Evolutionary conservation across 805 yeast species (phyloP).

Genomic region (Cyberlindnera japonica): DNA sequence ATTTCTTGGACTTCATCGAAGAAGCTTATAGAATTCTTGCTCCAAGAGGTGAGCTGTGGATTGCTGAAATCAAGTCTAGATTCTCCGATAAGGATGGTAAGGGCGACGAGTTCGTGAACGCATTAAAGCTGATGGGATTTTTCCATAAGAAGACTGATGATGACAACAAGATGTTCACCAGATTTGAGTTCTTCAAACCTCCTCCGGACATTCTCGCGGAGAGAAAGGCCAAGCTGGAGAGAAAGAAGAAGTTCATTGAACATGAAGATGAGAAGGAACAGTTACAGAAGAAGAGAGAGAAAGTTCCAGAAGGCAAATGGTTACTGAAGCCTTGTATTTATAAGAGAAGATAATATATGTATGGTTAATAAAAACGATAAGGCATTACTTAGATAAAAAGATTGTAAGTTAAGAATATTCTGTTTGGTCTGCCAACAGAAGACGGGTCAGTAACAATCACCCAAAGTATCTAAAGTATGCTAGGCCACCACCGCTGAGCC

Average conservation of each 20-base stretch:
- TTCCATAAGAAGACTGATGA: conserved; percentile 87
- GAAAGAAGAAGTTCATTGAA: conserved; percentile 67
- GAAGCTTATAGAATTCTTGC: conserved; percentile 87
- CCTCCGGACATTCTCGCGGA: conserved; percentile 62
- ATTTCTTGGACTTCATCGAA: conserved; percentile 83
- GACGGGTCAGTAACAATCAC: background rate
- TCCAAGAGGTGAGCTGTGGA: conserved; percentile 95
- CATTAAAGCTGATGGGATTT: conserved; percentile 75
- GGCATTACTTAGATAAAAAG: no score
- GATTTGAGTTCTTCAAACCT: conserved; percentile 93
- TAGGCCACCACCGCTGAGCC: background rate
- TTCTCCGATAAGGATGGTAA: conserved; percentile 70
- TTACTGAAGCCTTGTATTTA: conserved; percentile 93
- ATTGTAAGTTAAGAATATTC: no score
- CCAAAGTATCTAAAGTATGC: background rate
- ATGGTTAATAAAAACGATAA: no score
- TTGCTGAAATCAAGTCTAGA: conserved; percentile 94
- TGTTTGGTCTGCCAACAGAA: background rate
- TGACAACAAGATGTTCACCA: conserved; percentile 85
- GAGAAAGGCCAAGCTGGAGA: conserved; percentile 55
- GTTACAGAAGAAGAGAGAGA: conserved; percentile 49
- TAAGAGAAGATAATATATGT: conserved; percentile 66
- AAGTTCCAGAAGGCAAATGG: conserved; percentile 78
- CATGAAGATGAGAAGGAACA: conserved; percentile 60
- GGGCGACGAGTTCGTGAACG: conserved; percentile 77